Percentiles rank a stretch among this genome's conserved stretches.
Evolutionary conservation across 2,329 filamentous ascomycete genomes (phyloP).

Genomic region (Ophiostoma quercus): DNA sequence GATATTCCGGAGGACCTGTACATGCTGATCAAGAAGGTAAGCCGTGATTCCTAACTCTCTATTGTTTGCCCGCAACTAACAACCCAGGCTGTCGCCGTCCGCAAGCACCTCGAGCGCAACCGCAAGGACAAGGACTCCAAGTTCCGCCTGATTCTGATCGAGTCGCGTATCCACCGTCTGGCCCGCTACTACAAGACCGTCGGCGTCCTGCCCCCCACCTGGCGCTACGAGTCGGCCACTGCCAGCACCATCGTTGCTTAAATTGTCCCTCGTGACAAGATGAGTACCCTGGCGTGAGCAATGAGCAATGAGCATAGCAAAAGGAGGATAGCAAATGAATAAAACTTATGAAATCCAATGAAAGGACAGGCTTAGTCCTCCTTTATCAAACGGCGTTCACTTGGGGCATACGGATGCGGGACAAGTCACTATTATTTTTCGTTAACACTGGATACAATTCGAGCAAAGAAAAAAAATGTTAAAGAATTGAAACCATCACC

Average conservation of each 20-base stretch:
- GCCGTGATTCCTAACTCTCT: conserved; percentile 20
- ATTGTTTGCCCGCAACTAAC: conserved; percentile 8
- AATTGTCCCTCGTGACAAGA: conserved; percentile 35
- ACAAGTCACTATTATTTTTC: conserved; percentile 9
- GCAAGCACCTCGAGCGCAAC: conserved; percentile 99
- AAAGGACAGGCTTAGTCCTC: conserved; percentile 1
- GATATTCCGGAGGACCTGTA: conserved; percentile 99
- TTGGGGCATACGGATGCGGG: conserved; percentile 16
- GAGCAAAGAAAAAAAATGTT: conserved; percentile 17
- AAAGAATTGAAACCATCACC: conserved; percentile 16
- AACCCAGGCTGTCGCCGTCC: conserved; percentile 81
- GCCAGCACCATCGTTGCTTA: conserved; percentile 92
- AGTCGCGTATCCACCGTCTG: conserved; percentile 99
- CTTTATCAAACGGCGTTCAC: conserved; percentile 16
- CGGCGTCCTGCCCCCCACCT: conserved; percentile 78
- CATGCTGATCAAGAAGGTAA: conserved; percentile 99
- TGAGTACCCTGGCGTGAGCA: not conserved
- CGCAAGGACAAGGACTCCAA: conserved; percentile 99
- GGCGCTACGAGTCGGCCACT: conserved; percentile 98
- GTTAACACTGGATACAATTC: conserved; percentile 7
- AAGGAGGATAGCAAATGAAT: conserved; percentile 14
- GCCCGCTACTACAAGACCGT: conserved; percentile 96
- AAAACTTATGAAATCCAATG: not conserved
- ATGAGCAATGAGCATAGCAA: not conserved
- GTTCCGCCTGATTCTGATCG: conserved; percentile 99